Conservation (phyloP, 2,329 filamentous ascomycete genomes). For the Sporothrix pallida region DNA sequence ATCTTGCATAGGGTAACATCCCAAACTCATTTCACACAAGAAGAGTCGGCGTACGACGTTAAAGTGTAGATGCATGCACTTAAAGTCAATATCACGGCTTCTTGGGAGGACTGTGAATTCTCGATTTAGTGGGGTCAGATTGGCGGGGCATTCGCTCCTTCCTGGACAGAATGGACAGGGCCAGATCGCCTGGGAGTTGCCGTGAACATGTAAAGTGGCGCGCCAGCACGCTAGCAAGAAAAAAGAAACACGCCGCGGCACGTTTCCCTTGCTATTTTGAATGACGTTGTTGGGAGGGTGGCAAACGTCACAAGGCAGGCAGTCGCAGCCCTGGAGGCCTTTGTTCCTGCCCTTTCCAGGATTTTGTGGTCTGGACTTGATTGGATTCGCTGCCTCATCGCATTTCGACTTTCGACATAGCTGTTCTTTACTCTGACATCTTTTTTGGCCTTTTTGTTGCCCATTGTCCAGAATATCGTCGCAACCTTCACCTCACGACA, state of each 20-base stretch:
- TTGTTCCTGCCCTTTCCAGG: neutral
- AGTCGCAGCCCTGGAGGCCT: conserved; percentile 13
- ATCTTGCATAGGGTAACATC: neutral
- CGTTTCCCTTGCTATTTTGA: neutral
- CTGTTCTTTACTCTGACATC: neutral
- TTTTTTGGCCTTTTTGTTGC: neutral
- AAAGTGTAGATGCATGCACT: conserved; percentile 1
- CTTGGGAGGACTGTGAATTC: neutral
- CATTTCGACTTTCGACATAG: neutral
- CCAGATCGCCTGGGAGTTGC: conserved; percentile 14
- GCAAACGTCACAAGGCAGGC: conserved; percentile 27
- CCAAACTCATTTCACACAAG: no score
- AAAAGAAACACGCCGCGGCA: neutral
- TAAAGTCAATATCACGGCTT: neutral
- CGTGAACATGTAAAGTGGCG: conserved; percentile 6
- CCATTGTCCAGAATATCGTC: neutral
- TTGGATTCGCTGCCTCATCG: conserved; percentile 1
- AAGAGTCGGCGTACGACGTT: no score
- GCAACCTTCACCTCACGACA: neutral
- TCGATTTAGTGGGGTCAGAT: conserved; percentile 16
- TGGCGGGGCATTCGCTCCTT: conserved; percentile 23
- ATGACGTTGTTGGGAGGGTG: conserved; percentile 27
- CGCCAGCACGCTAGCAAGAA: conserved; percentile 9
- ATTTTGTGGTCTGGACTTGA: neutral
- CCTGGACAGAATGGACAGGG: conserved; percentile 21